Evolutionary conservation across 495 filamentous ascomycete species (phyloP).

Genomic region (Evansstolkia leycettana): DNA sequence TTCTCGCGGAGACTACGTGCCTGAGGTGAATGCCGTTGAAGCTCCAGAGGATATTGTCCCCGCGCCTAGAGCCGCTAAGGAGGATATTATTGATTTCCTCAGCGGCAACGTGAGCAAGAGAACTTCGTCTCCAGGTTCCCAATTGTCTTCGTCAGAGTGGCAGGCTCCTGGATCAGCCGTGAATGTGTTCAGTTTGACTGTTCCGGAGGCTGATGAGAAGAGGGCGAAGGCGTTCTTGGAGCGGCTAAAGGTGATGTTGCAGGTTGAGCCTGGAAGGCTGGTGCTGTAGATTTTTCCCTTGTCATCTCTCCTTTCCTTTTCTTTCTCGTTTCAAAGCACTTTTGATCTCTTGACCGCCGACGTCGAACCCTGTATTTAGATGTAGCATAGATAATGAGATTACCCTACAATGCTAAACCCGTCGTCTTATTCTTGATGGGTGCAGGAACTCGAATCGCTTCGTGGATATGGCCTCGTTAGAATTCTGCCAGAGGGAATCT

Average conservation of each 20-base stretch:
- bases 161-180: slow-evolving; percentile 29
- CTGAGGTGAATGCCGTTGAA: slow-evolving; percentile 57
- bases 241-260: slow-evolving; percentile 69
- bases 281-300: slow-evolving; percentile 35
- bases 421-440: too few relatives aligned
- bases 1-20: slow-evolving; percentile 50
- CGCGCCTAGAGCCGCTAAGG: not conserved
- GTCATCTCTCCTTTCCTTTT: slow-evolving; percentile 3
- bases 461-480: too few relatives aligned
- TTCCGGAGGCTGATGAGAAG: slow-evolving; percentile 65
- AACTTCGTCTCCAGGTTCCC: slow-evolving; percentile 7
- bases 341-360: not conserved
- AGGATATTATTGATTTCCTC: slow-evolving; percentile 45
- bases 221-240: slow-evolving; percentile 71
- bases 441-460: too few relatives aligned
- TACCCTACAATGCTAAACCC: too few relatives aligned
- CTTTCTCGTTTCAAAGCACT: not conserved
- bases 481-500: too few relatives aligned
- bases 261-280: slow-evolving; percentile 68
- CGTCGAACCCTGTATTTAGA: slow-evolving; percentile 10
- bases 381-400: slow-evolving; percentile 26
- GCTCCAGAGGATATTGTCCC: slow-evolving; percentile 8
- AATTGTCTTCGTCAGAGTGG: slow-evolving; percentile 6
- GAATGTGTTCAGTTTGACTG: slow-evolving; percentile 71
- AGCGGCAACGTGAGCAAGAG: slow-evolving; percentile 33